Evolutionary conservation across 805 yeast species (phyloP).

Genomic region (Cyberlindnera japonica): DNA sequence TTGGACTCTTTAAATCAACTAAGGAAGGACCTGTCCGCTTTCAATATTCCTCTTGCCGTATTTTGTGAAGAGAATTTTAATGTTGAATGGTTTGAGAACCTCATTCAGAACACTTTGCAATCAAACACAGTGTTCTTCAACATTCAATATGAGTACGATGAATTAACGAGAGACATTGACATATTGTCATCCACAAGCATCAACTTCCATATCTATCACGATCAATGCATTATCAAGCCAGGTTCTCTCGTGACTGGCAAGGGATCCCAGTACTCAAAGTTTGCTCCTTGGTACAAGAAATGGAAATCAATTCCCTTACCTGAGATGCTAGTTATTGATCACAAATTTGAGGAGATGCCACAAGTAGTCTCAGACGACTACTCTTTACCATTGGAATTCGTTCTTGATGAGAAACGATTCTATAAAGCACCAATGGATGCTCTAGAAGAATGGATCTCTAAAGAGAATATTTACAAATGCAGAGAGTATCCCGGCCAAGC

Average conservation of each 20-base stretch:
- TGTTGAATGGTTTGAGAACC: conserved; percentile 22
- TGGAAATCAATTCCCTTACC: conserved; percentile 31
- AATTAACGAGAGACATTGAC: conserved; percentile 30
- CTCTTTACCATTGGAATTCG: conserved; percentile 21
- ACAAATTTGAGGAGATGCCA: conserved; percentile 8
- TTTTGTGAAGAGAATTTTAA: conserved; percentile 21
- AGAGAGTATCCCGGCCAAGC: conserved; percentile 24
- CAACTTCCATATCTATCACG: conserved; percentile 31
- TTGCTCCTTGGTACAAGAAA: conserved; percentile 45
- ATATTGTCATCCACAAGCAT: conserved; percentile 16
- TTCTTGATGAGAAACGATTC: conserved; percentile 12
- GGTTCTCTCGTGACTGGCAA: conserved; percentile 37
- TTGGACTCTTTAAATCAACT: conserved; percentile 33
- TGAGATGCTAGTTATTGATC: neutral
- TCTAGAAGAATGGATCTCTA: conserved; percentile 18
- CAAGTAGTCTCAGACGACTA: conserved; percentile 16
- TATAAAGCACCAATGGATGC: conserved; percentile 21
- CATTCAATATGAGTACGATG: conserved; percentile 36
- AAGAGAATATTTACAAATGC: conserved; percentile 10
- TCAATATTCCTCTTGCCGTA: conserved; percentile 36
- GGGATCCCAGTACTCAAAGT: conserved; percentile 43
- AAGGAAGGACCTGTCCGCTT: conserved; percentile 28
- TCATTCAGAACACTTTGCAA: conserved; percentile 12
- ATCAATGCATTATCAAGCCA: conserved; percentile 42
- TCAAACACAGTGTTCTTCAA: conserved; percentile 26